Percentiles rank a stretch among this genome's conserved stretches.
phyloP scores from a whole-genome alignment of 768 basidiomycete genomes.

The Boletus subparvulus region DNA sequence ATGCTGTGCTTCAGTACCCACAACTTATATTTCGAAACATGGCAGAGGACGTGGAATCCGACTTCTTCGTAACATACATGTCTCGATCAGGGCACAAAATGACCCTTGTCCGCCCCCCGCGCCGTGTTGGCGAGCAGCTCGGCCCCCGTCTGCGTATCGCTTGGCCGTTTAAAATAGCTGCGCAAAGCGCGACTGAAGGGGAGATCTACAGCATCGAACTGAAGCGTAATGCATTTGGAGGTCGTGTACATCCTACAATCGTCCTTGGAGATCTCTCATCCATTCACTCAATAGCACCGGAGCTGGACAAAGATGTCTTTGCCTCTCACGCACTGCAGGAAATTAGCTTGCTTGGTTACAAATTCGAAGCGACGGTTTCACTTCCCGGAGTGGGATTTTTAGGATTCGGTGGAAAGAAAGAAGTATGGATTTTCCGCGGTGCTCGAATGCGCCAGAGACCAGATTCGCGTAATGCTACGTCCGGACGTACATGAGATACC shows the following conservation, averaged over 20 bases:
- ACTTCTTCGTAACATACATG: conserved; percentile 67
- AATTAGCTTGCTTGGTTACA: conserved; percentile 55
- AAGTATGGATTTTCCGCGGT: conserved; percentile 66
- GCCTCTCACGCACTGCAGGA: conserved; percentile 62
- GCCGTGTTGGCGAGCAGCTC: conserved; percentile 37
- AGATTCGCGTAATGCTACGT: conserved; percentile 27
- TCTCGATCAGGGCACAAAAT: conserved; percentile 60
- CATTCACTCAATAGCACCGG: conserved; percentile 30
- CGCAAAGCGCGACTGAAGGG: conserved; percentile 46
- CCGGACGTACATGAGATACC: conserved; percentile 19
- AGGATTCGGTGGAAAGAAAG: conserved; percentile 45
- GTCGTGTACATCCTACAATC: conserved; percentile 13
- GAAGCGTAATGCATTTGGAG: conserved; percentile 41
- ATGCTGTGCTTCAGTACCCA: conserved; percentile 43
- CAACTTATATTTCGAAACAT: conserved; percentile 66
- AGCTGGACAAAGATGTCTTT: conserved; percentile 54
- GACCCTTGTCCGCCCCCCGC: conserved; percentile 43
- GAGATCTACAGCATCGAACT: conserved; percentile 57
- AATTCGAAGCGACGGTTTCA: conserved; percentile 65
- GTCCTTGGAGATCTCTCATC: conserved; percentile 1
- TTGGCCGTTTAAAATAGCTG: conserved; percentile 43
- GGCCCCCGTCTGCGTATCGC: conserved; percentile 38
- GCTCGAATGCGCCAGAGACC: conserved; percentile 27
- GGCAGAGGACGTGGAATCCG: conserved; percentile 44
- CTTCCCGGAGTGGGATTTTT: conserved; percentile 45